Evolutionary conservation across 306 rosid genomes (phyloP), one percentile per base, ranked within the genome.

Genomic region (Prunus mongolica): DNA sequence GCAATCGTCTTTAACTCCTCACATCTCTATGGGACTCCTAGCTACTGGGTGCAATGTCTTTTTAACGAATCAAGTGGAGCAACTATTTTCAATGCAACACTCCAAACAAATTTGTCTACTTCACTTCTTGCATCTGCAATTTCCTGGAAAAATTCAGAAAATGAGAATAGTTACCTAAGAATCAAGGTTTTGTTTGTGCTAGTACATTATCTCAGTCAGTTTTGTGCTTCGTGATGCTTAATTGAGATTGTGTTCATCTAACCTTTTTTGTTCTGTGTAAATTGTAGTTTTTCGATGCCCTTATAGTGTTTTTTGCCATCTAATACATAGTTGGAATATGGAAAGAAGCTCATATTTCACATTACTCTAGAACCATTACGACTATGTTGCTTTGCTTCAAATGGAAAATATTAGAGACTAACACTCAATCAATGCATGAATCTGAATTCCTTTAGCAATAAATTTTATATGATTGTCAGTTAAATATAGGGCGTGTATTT

Each of bases 1-100:
- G 92, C 96, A 72, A 94, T 94, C 34, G 98, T 94, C 45, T 94
- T 94, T 58, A 73, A 92, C 87, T 94, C 98, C 10, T 85, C 73
- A 32, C 92, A 84, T 69, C 64, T 24, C 65, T 94, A 90, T 52
- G 98, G 92, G 84, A 94, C 97, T 80, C 98, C 98, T 75, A 94
- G 98, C 86, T 91, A 92, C 71, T 94, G 97, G 97, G 84, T 92
- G 84, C 98, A 92, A 67, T 41, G 47, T 54, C 84, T 94, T 79
- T 94, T 94, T 69, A 5, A 75, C 0, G 90, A 84, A 82, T 89
- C 98, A 57, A 94, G 96, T 72, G 98, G 96, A 75, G 97, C 97
- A 71, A 90, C 88, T 38, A 82, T 90, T 80, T 91, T 87, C 71
- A 76, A 84, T 49, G 9, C 97, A 54, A 84, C 86, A 58, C 87